Evolutionary conservation across 768 basidiomycete species (phyloP), one percentile per base, ranked within the genome.

Genomic region (Udeniomyces megalosporus): DNA sequence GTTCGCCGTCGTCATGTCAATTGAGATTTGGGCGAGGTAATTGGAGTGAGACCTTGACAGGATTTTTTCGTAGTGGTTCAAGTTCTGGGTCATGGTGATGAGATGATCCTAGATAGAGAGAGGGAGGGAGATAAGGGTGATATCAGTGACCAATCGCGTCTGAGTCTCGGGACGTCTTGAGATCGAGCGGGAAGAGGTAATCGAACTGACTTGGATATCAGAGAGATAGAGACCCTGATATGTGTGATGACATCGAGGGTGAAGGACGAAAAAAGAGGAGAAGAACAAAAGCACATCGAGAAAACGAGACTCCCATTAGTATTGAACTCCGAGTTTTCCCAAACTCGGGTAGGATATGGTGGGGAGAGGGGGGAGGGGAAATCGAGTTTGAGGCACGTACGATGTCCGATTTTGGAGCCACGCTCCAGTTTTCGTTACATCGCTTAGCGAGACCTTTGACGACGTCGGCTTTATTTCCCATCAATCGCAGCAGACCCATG

Each of bases 401-500:
- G 66, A 99, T 97, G 71, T 99, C 95, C 8, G 88, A 88, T 59
- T 93, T 96, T 0, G 95, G 95, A 11, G 95, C 93, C 14, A 97
- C 87, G 64, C 89, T 83, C 95, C 45, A 47, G 10, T 56, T 66
- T 68, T 65, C 63, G 44, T 65, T 65, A 35, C 63, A 65, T 10
- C 63, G 78, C 76, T 99, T 99, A 26, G 95, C 95, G 48, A 97
- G 77, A 11, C 95, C 95, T 73, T 99, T 99, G 67, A 99, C 95
- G 66, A 99, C 95, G 72, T 99, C 95, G 58, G 95, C 95, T 77
- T 99, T 99, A 75, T 95, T 97, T 28, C 95, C 95, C 93, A 99
- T 97, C 59, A 99, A 76, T 66, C 95, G 77, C 60, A 99, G 74
- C 31, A 99, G 75, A 20, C 95, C 95, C 95, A 99, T 97, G 67